Base-by-base conservation (phyloP, 2,329 filamentous ascomycete genomes). In the Ophiostoma montium region DNA sequence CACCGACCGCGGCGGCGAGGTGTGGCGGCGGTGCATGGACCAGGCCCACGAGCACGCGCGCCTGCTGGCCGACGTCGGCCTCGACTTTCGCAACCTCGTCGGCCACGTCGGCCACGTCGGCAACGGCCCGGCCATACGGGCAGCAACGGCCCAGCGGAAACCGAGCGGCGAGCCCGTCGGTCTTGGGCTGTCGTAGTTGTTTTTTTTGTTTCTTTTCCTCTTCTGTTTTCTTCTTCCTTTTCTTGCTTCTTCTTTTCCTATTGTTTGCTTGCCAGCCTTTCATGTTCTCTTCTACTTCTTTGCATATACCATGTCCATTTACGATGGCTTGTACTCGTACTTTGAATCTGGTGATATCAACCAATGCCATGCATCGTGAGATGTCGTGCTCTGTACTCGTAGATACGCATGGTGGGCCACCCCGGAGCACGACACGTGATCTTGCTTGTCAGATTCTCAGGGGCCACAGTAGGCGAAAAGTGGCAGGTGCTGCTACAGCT, bases 11-110 rank as follows among this genome's bases (percentile, higher is more conserved):
- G 80, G 76, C n/a, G 82, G 83, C 13, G 73, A 78, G 41, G 75
- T 86, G 1, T 95, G 87, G 86, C 76, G 75, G 48, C 76, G 85
- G 59, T 96, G 92, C 65, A 80, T 95, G 69, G 78, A 83, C 39
- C 76, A 84, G 56, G 87, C 90, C 5, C 82, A 78, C 62, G 78
- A 83, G 48, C 89, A 96, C 65, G 86, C 86, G 0, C 73, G 71
- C 51, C 80, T 92, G 70, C 68, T 98, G 51, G 75, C 76, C 6
- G 86, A 94, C 53, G 89, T 95, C 19, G 89, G 89, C 0, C 68
- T 98, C 31, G 90, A 98, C 63, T 96, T 98, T 61, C 78, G 76
- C 50, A 86, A 86, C 56, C 65, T 96, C 50, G 80, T 95, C 13
- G 86, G 84, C 15, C 72, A 72, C 55, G 78, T 57, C 71, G 27